A percentile compares a stretch with the other conserved stretches of the same genome.
These are phyloP conservation scores for Nannochloropsis granulata DNA, from an alignment of 108 stramenopile genomes.

Conservation along the genomic window DNA sequence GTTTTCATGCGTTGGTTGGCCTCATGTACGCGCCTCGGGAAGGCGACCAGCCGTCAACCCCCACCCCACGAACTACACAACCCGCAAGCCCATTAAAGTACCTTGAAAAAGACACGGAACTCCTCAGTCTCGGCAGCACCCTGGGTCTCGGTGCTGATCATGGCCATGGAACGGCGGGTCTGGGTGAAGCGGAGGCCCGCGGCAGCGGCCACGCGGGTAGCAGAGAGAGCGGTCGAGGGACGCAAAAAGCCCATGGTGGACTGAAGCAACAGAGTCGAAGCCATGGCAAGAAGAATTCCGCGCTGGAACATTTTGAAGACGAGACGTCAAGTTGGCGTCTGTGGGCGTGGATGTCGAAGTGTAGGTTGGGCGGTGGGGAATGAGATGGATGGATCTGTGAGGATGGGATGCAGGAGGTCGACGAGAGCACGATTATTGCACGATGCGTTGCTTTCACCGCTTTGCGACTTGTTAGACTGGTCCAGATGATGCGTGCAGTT, in stretches of 20 bases:
- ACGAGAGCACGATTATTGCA: neutral
- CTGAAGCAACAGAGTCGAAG: neutral
- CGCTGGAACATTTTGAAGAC: neutral
- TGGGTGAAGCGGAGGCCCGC: neutral
- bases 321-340: neutral
- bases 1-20: too few species aligned
- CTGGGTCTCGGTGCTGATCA: neutral
- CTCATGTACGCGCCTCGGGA: too few species aligned
- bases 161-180: neutral
- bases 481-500: too few species aligned
- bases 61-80: too few species aligned
- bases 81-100: neutral
- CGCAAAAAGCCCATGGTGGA: neutral
- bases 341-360: neutral
- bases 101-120: neutral
- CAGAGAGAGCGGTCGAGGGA: neutral
- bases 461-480: too few species aligned
- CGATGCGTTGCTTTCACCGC: too few species aligned
- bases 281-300: neutral
- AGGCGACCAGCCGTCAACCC: too few species aligned
- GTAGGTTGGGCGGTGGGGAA: neutral
- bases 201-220: neutral
- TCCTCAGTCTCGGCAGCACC: neutral
- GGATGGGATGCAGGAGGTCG: neutral
- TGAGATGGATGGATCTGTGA: neutral